Conservation (phyloP, 257 asterid species). For the Scutellaria barbata region DNA sequence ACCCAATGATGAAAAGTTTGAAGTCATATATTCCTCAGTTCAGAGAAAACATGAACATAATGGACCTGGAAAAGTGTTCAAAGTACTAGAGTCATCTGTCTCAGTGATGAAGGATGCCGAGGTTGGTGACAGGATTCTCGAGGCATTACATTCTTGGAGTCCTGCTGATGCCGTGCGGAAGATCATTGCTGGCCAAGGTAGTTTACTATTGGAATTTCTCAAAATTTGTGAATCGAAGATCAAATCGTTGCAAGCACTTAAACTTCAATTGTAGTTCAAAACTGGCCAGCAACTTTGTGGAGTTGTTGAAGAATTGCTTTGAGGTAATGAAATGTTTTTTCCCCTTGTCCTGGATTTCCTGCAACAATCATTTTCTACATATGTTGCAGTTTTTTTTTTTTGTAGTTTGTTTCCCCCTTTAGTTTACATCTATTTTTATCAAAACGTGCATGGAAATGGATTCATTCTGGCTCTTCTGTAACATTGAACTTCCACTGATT, state of each 20-base stretch:
- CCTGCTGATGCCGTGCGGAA: constrained; percentile 61
- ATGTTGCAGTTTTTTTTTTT: constrained; percentile 44
- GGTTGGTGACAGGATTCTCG: constrained; percentile 63
- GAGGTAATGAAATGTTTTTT: constrained; percentile 21
- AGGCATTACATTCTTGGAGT: constrained; percentile 67
- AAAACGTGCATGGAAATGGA: constrained; percentile 34
- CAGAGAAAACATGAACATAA: constrained; percentile 33
- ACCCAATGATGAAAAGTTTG: constrained; percentile 53
- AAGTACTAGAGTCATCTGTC: constrained; percentile 47
- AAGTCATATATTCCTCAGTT: constrained; percentile 55
- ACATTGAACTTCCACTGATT: constrained; percentile 31
- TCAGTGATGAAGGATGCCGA: constrained; percentile 49
- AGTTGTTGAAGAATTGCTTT: constrained; percentile 25
- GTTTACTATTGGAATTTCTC: constrained; percentile 54
- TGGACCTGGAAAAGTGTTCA: constrained; percentile 75
- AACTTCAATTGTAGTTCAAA: constrained; percentile 50
- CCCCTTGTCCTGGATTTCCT: background rate
- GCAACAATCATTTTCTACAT: constrained; percentile 19
- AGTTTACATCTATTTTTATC: constrained; percentile 30
- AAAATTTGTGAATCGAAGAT: constrained; percentile 64
- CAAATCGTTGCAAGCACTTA: constrained; percentile 59
- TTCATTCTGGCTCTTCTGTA: constrained; percentile 35
- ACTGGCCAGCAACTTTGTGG: background rate
- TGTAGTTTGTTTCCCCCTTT: constrained; percentile 36
- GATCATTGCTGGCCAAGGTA: constrained; percentile 56